Evolutionary conservation across 306 rosid species (phyloP).

Genomic region (Carpinus viminea): DNA sequence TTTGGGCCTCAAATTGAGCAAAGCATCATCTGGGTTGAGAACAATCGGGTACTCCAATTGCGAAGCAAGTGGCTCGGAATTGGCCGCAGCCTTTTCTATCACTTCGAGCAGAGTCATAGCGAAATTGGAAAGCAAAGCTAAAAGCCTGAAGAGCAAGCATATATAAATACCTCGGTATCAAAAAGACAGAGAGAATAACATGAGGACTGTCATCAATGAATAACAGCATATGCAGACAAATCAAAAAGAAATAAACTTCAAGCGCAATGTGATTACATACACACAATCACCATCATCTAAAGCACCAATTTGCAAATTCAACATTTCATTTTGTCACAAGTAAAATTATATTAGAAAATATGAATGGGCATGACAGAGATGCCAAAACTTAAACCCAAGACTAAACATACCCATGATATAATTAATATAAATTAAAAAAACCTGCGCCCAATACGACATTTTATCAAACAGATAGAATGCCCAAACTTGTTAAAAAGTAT

Average conservation of each 20-base stretch:
- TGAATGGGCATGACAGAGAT: neutral
- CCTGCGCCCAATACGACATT: neutral
- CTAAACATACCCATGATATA: neutral
- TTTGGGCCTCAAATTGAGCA: conserved; percentile 50
- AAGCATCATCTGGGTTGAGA: conserved; percentile 58
- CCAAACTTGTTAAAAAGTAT: neutral
- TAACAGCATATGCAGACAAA: neutral
- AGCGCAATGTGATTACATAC: neutral
- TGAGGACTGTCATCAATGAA: neutral
- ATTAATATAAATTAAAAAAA: neutral
- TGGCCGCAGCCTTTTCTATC: conserved; percentile 39
- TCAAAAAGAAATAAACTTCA: neutral
- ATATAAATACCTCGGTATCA: neutral
- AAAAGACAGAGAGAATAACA: neutral
- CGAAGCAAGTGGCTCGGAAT: conserved; percentile 33
- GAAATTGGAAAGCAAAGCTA: conserved; percentile 2
- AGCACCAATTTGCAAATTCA: neutral
- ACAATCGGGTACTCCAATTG: conserved; percentile 59
- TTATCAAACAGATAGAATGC: neutral
- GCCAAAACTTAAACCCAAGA: neutral
- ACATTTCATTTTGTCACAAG: neutral
- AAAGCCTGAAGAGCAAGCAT: neutral
- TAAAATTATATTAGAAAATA: neutral
- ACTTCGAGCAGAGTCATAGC: conserved; percentile 72
- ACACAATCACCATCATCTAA: neutral